Evolutionary conservation across 768 basidiomycete species (phyloP).

Genomic region (Rhodosporidiobolus odoratus): DNA sequence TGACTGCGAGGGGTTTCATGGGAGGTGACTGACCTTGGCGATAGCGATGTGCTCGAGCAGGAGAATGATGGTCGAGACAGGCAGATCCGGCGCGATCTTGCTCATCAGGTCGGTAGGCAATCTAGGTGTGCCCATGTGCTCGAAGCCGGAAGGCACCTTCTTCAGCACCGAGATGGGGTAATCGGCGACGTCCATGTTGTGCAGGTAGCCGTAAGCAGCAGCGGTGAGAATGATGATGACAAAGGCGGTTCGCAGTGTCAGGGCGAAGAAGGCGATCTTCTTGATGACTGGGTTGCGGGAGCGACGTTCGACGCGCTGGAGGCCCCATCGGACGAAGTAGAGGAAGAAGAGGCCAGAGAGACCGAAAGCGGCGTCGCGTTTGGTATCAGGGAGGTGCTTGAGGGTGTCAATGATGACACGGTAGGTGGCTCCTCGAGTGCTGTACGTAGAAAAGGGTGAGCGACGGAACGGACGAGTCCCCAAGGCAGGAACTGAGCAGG

Average conservation of each 20-base stretch:
- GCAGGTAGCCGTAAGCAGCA: slow-evolving; percentile 66
- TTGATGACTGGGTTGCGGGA: slow-evolving; percentile 50
- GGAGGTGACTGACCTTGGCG: slow-evolving; percentile 57
- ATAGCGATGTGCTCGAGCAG: slow-evolving; percentile 75
- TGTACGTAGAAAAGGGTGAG: slow-evolving; percentile 4
- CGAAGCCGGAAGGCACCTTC: slow-evolving; percentile 60
- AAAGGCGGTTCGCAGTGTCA: slow-evolving; percentile 47
- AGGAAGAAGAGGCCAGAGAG: slow-evolving; percentile 47
- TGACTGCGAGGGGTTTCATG: background rate
- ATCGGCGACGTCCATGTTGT: slow-evolving; percentile 56
- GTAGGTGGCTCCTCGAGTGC: slow-evolving; percentile 75
- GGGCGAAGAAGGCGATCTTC: slow-evolving; percentile 72
- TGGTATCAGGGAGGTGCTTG: slow-evolving; percentile 59
- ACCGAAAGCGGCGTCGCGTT: slow-evolving; percentile 84
- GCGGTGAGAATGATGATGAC: slow-evolving; percentile 72
- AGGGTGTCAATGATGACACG: slow-evolving; percentile 85
- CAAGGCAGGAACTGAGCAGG: slow-evolving; percentile 40
- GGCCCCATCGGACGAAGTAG: slow-evolving; percentile 63
- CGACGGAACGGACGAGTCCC: too few relatives aligned
- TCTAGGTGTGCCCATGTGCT: slow-evolving; percentile 52
- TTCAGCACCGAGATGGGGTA: slow-evolving; percentile 60
- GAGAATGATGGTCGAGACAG: slow-evolving; percentile 74
- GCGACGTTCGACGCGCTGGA: slow-evolving; percentile 57
- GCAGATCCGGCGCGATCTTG: slow-evolving; percentile 62
- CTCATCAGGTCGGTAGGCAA: slow-evolving; percentile 23